Evolutionary conservation across 2,329 filamentous ascomycete genomes (phyloP).

Genomic region (Trichoderma endophyticum): DNA sequence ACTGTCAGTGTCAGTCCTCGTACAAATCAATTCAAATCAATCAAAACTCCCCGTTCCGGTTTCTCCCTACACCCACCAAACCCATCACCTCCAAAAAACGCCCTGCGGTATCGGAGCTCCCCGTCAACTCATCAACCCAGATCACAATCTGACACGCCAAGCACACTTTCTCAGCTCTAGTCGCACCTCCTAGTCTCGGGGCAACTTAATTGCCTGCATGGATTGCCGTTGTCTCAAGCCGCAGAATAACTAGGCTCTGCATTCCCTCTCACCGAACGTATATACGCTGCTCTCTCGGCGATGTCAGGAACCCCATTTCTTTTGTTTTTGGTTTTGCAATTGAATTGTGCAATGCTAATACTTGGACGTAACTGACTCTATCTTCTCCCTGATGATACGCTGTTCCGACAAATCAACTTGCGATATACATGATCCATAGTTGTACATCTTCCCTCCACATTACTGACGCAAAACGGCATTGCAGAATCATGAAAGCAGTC

Average conservation of each 20-base stretch:
- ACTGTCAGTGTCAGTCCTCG: neutral
- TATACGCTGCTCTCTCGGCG: constrained; percentile 6
- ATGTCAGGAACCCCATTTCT: neutral
- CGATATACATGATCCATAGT: constrained; percentile 11
- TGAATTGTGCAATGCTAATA: neutral
- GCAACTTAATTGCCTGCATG: neutral
- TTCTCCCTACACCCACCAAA: neutral
- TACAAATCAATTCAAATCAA: neutral
- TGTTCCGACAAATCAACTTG: constrained; percentile 15
- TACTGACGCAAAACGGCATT: neutral
- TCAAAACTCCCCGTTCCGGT: neutral
- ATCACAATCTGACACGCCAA: neutral
- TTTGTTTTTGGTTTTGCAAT: neutral
- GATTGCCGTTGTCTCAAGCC: neutral
- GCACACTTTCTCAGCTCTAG: neutral
- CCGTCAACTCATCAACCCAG: neutral
- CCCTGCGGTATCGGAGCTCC: neutral
- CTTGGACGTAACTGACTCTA: constrained; percentile 1
- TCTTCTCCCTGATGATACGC: neutral
- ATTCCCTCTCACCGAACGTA: constrained; percentile 1
- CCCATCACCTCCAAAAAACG: neutral
- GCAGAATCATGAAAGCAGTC: neutral
- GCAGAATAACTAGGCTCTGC: neutral
- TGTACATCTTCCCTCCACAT: neutral
- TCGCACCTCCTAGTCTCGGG: neutral